These are phyloP conservation scores for Colletotrichum abscissum DNA, from an alignment of 2,329 filamentous ascomycete species.

Conservation along the genomic window DNA sequence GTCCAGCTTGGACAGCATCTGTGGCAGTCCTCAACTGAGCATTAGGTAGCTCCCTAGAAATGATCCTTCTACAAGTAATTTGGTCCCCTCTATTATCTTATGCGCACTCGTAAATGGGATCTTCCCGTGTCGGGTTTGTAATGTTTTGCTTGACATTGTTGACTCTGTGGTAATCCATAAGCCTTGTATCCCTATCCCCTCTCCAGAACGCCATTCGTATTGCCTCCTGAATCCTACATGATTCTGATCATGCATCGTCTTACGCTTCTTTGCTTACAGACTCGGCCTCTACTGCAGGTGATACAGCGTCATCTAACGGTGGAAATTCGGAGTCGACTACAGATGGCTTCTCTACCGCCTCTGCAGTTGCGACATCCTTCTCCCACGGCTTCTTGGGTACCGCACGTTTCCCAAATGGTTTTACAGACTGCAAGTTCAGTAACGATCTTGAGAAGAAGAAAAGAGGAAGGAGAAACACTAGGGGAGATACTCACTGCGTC, in stretches of 20 bases:
- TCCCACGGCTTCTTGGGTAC: conserved; percentile 82
- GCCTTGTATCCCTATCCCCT: background rate
- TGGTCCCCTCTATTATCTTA: background rate
- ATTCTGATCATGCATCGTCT: background rate
- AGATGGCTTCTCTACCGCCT: conserved; percentile 24
- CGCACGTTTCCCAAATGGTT: conserved; percentile 58
- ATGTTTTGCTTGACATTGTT: background rate
- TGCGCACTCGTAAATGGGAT: background rate
- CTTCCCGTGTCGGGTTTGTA: background rate
- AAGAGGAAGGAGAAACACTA: background rate
- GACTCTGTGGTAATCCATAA: background rate
- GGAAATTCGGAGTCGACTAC: conserved; percentile 50
- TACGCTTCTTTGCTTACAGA: conserved; percentile 11
- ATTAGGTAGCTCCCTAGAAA: conserved; percentile 33
- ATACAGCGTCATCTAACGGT: conserved; percentile 39
- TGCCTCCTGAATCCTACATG: background rate
- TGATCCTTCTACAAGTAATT: background rate
- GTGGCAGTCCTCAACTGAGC: conserved; percentile 31
- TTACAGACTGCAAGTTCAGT: conserved; percentile 50
- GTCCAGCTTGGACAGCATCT: conserved; percentile 33
- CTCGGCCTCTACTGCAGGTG: background rate
- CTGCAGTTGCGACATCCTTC: conserved; percentile 53
- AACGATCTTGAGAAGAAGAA: background rate
- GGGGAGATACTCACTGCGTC: conserved; percentile 67
- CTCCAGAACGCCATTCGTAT: conserved; percentile 9